Conservation (phyloP, 1,139 yeast species). For the Saccharomyces hybrid region DNA sequence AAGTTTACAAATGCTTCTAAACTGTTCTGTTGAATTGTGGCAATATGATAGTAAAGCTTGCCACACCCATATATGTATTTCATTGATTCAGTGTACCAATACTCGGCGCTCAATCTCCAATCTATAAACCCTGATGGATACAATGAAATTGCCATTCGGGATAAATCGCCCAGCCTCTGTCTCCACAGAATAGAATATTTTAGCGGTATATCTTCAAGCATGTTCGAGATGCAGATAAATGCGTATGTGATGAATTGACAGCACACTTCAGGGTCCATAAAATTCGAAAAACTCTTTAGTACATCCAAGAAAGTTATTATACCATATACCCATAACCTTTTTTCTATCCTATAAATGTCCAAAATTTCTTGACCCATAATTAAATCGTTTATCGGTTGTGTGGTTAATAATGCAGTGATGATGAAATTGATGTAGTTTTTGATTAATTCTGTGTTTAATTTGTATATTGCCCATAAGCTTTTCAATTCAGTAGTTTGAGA, state of each 20-base stretch:
- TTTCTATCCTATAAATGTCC: conserved; percentile 64
- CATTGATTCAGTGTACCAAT: conserved; percentile 68
- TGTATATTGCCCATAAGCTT: conserved; percentile 65
- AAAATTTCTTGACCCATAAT: conserved; percentile 57
- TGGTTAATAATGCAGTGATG: conserved; percentile 62
- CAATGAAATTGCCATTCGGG: conserved; percentile 75
- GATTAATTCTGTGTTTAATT: conserved; percentile 52
- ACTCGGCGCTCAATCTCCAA: conserved; percentile 72
- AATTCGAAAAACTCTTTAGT: conserved; percentile 56
- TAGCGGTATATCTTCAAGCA: conserved; percentile 43
- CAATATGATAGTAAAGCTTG: conserved; percentile 71
- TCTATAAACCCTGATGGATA: conserved; percentile 70
- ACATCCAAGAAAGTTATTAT: conserved; percentile 72
- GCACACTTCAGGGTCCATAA: conserved; percentile 37
- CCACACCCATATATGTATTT: conserved; percentile 71
- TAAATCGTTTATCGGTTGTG: conserved; percentile 41
- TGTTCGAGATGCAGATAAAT: conserved; percentile 38
- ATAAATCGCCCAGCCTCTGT: conserved; percentile 71
- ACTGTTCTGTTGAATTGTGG: conserved; percentile 75
- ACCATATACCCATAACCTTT: conserved; percentile 79
- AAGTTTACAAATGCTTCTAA: conserved; percentile 70
- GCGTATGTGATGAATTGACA: conserved; percentile 36
- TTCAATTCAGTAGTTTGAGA: conserved; percentile 45
- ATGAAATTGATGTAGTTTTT: conserved; percentile 66
- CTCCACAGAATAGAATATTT: conserved; percentile 56